Evolutionary conservation across 129 eudicot species (phyloP), one percentile per base, ranked within the genome.

Genomic region (Deinandra increscens): DNA sequence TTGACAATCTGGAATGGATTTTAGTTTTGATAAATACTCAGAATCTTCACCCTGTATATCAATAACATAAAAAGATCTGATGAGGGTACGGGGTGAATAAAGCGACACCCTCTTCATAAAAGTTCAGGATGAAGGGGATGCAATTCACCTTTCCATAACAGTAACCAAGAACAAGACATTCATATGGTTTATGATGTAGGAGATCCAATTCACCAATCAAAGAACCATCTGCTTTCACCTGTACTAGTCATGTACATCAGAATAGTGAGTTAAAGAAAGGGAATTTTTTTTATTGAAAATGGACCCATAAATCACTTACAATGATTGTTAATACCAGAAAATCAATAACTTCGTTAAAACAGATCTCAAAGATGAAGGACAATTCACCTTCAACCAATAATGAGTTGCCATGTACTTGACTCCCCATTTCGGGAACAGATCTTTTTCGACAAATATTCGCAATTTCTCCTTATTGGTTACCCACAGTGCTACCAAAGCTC

Each of bases 161-260:
- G 66, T 82, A 86, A 73, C 98, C 98, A 9, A 92, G 80, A 42
- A 92, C 80, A 78, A 92, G 89, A 68, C 98, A 92, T 68, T 92
- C 98, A 75, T 92, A 92, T 64, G 98, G 98, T 63, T 95, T 88
- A 59, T 88, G 98, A 81, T 92, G 98, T 74, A 88, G 88, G 69
- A 88, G 95, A 77, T 92, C 95, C 84, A 89, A 73, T 59, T 88
- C 96, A 63, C 98, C 72, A 68, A 86, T 86, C 81, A 92, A 85
- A 46, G 81, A 79, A 66, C 96, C 95, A 73, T 92, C 90, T 69
- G 89, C 81, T 75, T 89, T 92, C 60, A 91, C 98, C 96, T 91
- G 86, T 72, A 59, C 75, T 42, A 23, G 33, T 6, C 42, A 74
- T 41, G 65, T 37, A n/a, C n/a, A 54, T 22, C 60, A 20, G 22